A percentile compares a stretch with the other conserved stretches of the same genome.
Evolutionary conservation across 176 grass and related monocot genomes (phyloP).

Genomic region (Poa pratensis): DNA sequence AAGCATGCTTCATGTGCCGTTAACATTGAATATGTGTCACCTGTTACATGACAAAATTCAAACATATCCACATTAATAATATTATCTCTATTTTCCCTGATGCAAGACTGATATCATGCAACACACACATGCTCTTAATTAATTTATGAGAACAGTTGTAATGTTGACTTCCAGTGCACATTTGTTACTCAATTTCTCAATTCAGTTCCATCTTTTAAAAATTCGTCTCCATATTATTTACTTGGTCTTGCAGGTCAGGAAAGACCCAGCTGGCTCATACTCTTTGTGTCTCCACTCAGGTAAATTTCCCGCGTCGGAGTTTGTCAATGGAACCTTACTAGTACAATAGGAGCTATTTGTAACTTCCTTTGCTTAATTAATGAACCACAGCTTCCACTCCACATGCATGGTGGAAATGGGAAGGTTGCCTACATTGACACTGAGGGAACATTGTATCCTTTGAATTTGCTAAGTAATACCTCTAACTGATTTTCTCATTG

Average conservation of each 20-base stretch:
- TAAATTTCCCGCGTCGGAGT: conserved; percentile 8
- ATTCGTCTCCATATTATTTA: not conserved
- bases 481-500: conserved; percentile 18
- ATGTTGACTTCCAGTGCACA: not conserved
- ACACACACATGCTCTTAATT: not conserved
- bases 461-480: not conserved
- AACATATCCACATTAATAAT: not conserved
- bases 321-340: not conserved
- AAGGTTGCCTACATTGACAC: conserved; percentile 82
- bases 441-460: conserved; percentile 86
- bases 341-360: not conserved
- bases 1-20: conserved; percentile 13
- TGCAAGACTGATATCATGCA: not conserved
- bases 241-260: conserved; percentile 62
- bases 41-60: not conserved
- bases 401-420: conserved; percentile 91
- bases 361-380: conserved; percentile 11
- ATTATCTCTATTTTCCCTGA: not conserved
- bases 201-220: conserved; percentile 13
- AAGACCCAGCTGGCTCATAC: conserved; percentile 95
- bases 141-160: not conserved
- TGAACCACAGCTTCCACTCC: conserved; percentile 70
- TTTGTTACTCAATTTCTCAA: conserved; percentile 15
- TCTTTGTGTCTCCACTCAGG: conserved; percentile 79
- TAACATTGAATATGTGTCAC: not conserved